Evolutionary conservation across 345 rosid species (phyloP).

Genomic region (Anastatica hierochuntica): DNA sequence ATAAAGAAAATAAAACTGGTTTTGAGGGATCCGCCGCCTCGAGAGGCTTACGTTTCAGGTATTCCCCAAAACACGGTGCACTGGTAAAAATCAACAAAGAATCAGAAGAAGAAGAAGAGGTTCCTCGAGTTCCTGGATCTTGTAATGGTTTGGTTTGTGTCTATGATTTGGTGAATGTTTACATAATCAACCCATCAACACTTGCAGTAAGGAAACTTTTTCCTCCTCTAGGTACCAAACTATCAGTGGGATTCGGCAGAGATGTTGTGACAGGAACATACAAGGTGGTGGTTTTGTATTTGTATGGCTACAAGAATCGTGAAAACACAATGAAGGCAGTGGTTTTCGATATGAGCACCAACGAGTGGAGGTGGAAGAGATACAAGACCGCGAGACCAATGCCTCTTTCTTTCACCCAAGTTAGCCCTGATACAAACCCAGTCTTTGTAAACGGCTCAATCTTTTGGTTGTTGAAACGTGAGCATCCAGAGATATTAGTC

Average conservation of each 20-base stretch:
- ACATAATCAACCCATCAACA: not conserved
- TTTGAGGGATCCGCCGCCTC: not conserved
- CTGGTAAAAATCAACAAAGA: not conserved
- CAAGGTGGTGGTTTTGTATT: slow-evolving; percentile 5
- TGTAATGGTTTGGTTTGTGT: slow-evolving; percentile 10
- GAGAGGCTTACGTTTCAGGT: not conserved
- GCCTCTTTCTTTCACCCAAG: not conserved
- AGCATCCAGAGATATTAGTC: not conserved
- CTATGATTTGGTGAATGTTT: not conserved
- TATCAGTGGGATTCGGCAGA: slow-evolving; percentile 9
- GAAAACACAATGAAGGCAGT: not conserved
- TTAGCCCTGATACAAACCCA: not conserved
- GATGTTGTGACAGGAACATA: slow-evolving; percentile 8
- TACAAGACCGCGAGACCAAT: not conserved
- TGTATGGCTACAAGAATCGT: not conserved
- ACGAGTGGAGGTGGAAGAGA: not conserved
- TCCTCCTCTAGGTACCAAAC: not conserved
- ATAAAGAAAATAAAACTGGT: too few relatives aligned
- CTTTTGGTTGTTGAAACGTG: not conserved
- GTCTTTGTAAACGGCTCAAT: slow-evolving; percentile 6
- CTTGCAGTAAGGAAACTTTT: not conserved
- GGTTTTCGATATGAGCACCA: slow-evolving; percentile 1
- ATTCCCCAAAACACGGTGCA: not conserved
- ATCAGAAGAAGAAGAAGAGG: not conserved
- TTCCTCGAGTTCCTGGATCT: not conserved